Conservation (phyloP, 2,329 filamentous ascomycete species). For the Penicillium sp. region DNA sequence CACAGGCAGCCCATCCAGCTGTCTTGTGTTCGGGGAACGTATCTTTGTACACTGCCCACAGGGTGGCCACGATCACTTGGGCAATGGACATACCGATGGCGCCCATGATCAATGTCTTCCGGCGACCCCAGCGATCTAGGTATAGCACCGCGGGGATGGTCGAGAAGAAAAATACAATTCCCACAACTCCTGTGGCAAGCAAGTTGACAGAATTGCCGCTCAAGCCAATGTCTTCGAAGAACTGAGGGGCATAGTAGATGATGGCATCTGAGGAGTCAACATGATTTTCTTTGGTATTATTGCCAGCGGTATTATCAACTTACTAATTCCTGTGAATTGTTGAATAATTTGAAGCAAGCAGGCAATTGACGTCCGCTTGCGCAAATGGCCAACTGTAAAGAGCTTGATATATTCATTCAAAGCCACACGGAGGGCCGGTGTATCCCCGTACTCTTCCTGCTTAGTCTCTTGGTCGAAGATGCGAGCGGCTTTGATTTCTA, state of each 20-base stretch:
- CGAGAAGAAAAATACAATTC: constrained; percentile 29
- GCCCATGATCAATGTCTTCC: too few relatives aligned
- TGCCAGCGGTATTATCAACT: too few relatives aligned
- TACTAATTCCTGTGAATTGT: too few relatives aligned
- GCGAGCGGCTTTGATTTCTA: constrained; percentile 47
- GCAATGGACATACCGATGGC: not conserved
- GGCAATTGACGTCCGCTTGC: constrained; percentile 43
- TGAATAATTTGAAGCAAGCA: too few relatives aligned
- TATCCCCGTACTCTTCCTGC: too few relatives aligned
- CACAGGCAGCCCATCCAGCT: not conserved
- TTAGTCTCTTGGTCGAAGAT: constrained; percentile 44
- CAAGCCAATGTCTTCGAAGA: constrained; percentile 33
- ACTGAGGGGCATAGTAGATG: constrained; percentile 41
- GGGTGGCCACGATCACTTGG: not conserved
- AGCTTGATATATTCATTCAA: constrained; percentile 42
- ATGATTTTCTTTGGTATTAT: too few relatives aligned
- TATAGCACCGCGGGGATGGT: constrained; percentile 30
- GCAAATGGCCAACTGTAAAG: constrained; percentile 47
- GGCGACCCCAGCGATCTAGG: too few relatives aligned
- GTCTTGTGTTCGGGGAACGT: too few relatives aligned
- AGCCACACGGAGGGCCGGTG: constrained; percentile 27
- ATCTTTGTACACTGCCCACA: too few relatives aligned
- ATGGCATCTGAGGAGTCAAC: constrained; percentile 46
- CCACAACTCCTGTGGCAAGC: constrained; percentile 32
- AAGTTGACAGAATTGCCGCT: constrained; percentile 30